Base-by-base conservation (phyloP, 2,329 filamentous ascomycete species). In the Pseudopyricularia javanii region DNA sequence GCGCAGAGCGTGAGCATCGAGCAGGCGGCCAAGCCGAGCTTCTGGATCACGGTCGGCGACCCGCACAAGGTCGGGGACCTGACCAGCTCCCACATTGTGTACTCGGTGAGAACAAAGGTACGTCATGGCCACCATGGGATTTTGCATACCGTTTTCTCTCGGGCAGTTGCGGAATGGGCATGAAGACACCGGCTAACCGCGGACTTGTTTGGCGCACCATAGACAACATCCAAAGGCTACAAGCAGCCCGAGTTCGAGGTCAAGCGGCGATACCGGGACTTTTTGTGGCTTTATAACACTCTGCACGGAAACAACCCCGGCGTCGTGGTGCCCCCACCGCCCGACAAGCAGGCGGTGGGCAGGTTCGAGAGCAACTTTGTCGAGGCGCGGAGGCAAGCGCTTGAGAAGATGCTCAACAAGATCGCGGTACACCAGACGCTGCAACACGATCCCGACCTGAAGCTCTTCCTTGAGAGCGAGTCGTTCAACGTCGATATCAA, bases 351-450 rank as follows among this genome's bases (percentile, higher is more conserved):
- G 71, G 91, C 91, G 7, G 88, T 98, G 53, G 91, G 91, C 56
- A 83, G 93, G 37, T 98, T 98, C 64, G 91, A 98, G 68, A 88
- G 82, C 59, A 94, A 96, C 67, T 98, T 98, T 68, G 90, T 98
- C 57, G 93, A 98, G 69, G 89, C 88, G 45, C 79, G 93, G 61
- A 81, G 93, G 60, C 87, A 90, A 56, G 93, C 93, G 14, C 72
- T 98, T 54, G 93, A 98, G 70, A 88, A 93, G 65, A 98, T 98
- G 93, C 74, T 96, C 53, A 97, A 96, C 78, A 97, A 95, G 74
- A 93, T 83, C 55, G 89, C 91, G 3, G 80, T 83, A 11, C 93
- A 98, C 66, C 85, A 89, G 7, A 87, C 90, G 33, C 74, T 98
- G 58, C 93, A 97, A 65, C 88, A 95, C 62, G 93, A 98, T 63